Conservation (phyloP, 176 grass and related monocot genomes). For the Oryza longistaminata region DNA sequence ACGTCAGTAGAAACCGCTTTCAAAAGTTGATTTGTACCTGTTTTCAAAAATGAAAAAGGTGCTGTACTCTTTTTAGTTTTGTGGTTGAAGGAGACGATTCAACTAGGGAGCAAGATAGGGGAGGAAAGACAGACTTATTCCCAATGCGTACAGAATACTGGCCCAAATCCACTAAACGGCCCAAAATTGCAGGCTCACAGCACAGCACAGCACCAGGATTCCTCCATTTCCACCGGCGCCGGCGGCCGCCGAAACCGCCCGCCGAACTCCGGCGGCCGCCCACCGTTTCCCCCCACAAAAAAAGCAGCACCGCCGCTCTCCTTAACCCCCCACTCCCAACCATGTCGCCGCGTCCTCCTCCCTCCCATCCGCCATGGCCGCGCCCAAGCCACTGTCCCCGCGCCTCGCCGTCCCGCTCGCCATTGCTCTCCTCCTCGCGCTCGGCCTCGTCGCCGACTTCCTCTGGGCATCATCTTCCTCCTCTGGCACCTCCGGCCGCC, state of each 20-base stretch:
- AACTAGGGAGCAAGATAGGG: too few relatives aligned
- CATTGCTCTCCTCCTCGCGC: constrained; percentile 52
- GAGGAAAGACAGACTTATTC: too few relatives aligned
- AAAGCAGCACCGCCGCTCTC: neutral
- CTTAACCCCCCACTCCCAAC: neutral
- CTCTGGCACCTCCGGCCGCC: neutral
- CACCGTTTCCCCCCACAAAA: neutral
- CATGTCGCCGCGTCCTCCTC: neutral
- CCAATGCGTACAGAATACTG: too few relatives aligned
- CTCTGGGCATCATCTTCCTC: constrained; percentile 49
- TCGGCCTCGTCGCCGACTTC: constrained; percentile 61
- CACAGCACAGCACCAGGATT: neutral
- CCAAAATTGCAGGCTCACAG: too few relatives aligned
- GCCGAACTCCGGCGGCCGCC: constrained; percentile 34
- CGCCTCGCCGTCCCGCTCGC: constrained; percentile 41
- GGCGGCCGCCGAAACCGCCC: neutral
- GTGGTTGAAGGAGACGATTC: too few relatives aligned
- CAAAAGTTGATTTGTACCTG: too few relatives aligned
- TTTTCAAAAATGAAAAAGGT: too few relatives aligned
- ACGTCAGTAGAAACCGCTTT: too few relatives aligned
- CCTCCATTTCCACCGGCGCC: neutral
- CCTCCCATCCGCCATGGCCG: neutral
- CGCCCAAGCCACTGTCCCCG: constrained; percentile 38
- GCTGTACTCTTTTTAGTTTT: too few relatives aligned
- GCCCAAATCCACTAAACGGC: too few relatives aligned